These are phyloP conservation scores for Penicillium corylophilum DNA, from an alignment of 2,329 filamentous ascomycete genomes.

Conservation along the genomic window DNA sequence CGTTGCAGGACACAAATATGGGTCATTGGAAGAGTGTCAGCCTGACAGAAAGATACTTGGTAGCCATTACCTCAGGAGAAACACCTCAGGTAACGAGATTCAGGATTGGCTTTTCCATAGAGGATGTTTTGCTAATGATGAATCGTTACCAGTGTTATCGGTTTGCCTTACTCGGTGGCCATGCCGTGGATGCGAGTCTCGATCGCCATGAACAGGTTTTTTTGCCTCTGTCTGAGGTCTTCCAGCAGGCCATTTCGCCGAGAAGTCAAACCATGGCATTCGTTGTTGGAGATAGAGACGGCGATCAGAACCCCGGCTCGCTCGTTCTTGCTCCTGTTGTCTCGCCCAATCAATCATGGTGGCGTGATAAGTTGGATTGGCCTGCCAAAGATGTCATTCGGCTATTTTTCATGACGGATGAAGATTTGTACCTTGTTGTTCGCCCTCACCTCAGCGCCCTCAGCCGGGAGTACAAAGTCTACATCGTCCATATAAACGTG, in stretches of 20 bases:
- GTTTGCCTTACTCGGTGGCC: neutral
- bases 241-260: conserved; percentile 13
- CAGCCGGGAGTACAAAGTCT: neutral
- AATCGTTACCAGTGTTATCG: neutral
- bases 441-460: neutral
- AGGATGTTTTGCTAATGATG: neutral
- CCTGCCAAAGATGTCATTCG: neutral
- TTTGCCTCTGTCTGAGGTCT: conserved; percentile 7
- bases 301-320: neutral
- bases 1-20: neutral
- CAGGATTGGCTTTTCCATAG: neutral
- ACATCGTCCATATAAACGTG: neutral
- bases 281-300: conserved; percentile 19
- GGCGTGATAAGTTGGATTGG: neutral
- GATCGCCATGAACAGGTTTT: neutral
- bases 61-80: neutral
- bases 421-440: conserved; percentile 2
- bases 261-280: conserved; percentile 20
- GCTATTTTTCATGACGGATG: neutral
- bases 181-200: neutral
- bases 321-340: neutral
- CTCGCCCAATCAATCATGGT: neutral
- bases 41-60: conserved; percentile 1
- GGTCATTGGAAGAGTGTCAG: neutral
- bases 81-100: neutral